A percentile compares a stretch with the other conserved stretches of the same genome.
phyloP scores from a whole-genome alignment of 148 eudicot species.

The Rheum nobile region DNA sequence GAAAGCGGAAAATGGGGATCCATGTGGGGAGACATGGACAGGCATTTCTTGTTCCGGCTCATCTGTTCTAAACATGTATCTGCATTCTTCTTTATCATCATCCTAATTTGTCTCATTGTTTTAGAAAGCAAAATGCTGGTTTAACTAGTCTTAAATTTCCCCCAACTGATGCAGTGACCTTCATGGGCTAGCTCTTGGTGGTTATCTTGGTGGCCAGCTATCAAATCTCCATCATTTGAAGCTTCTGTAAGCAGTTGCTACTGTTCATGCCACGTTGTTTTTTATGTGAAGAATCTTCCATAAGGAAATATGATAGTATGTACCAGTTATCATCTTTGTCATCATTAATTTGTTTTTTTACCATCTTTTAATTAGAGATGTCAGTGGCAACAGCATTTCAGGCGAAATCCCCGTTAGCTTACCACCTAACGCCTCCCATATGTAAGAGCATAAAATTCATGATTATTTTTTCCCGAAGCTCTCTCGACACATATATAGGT shows the following conservation, averaged over 20 bases:
- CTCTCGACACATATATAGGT: neutral
- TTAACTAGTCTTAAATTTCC: neutral
- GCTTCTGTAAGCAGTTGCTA: constrained; percentile 38
- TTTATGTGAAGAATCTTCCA: neutral
- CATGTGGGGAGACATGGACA: constrained; percentile 73
- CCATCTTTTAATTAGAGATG: constrained; percentile 36
- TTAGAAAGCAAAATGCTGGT: neutral
- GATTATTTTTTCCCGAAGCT: neutral
- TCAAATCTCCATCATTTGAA: constrained; percentile 47
- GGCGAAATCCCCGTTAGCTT: constrained; percentile 68
- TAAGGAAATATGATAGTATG: neutral
- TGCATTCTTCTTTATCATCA: neutral
- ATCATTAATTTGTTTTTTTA: neutral
- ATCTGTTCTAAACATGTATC: constrained; percentile 60
- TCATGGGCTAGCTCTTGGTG: constrained; percentile 47
- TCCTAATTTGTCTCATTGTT: neutral
- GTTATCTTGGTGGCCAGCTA: constrained; percentile 50
- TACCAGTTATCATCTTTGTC: neutral
- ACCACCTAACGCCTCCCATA: constrained; percentile 61
- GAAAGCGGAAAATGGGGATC: constrained; percentile 56
- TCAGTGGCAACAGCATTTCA: constrained; percentile 51
- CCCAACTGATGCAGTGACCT: constrained; percentile 36
- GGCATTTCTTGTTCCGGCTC: constrained; percentile 76
- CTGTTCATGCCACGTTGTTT: neutral
- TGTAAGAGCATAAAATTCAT: constrained; percentile 35